Evolutionary conservation across 768 basidiomycete genomes (phyloP).

Genomic region (Dendrothele bispora): DNA sequence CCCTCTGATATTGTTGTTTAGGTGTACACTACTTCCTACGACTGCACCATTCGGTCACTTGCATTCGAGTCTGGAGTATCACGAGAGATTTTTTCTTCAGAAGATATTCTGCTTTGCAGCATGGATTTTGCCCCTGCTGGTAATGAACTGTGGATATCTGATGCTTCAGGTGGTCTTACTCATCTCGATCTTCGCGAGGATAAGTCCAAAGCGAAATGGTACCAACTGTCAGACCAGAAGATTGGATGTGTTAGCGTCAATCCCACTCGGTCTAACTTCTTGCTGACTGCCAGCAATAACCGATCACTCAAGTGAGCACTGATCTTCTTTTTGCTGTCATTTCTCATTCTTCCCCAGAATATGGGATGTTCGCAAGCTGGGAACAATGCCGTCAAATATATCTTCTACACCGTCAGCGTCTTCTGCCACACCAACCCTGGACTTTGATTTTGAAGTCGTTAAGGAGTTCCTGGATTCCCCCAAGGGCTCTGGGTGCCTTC

Average conservation of each 20-base stretch:
- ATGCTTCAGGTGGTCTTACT: slow-evolving; percentile 66
- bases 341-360: slow-evolving; percentile 43
- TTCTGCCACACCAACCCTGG: slow-evolving; percentile 19
- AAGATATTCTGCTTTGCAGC: slow-evolving; percentile 63
- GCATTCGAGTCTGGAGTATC: slow-evolving; percentile 76
- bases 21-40: slow-evolving; percentile 83
- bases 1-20: slow-evolving; percentile 23
- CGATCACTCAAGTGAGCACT: slow-evolving; percentile 62
- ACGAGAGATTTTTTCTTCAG: slow-evolving; percentile 63
- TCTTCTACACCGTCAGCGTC: slow-evolving; percentile 29
- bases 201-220: slow-evolving; percentile 55
- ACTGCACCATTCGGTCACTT: slow-evolving; percentile 71
- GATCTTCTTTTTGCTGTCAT: not conserved
- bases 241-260: slow-evolving; percentile 83
- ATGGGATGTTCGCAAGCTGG: slow-evolving; percentile 78
- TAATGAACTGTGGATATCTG: slow-evolving; percentile 84
- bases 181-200: slow-evolving; percentile 75
- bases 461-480: slow-evolving; percentile 50
- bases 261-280: slow-evolving; percentile 60
- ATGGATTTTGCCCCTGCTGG: slow-evolving; percentile 69
- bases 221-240: slow-evolving; percentile 67
- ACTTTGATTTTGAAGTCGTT: slow-evolving; percentile 44
- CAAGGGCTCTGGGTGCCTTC: slow-evolving; percentile 53
- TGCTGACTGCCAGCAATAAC: slow-evolving; percentile 78
- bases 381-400: slow-evolving; percentile 35